Evolutionary conservation across 83 land plant species (phyloP), one percentile per base, ranked within the genome.

Genomic region (Diphasiastrum complanatum): DNA sequence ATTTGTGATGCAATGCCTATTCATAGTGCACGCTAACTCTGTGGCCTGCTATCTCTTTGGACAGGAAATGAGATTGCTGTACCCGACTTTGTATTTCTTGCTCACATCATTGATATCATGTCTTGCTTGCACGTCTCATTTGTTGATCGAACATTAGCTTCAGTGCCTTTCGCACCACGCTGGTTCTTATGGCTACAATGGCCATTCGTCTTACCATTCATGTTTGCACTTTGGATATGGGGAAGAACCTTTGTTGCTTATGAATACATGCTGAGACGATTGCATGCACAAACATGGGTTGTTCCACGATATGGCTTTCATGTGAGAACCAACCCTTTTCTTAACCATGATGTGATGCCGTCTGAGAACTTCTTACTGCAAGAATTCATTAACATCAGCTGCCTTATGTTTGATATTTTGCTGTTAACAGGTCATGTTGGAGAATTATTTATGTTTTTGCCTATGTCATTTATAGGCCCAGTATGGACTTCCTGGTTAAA

Each of bases 271-370:
- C 18, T 75, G 14, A 24, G 36, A 8, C 25, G 26, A 2, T 30
- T 71, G 43, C 33, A 45, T 6, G 47, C 60, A 0, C 41, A 75
- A 46, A 71, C 75, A 10, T 64, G 79, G 75, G 79, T 61, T 1
- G 25, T 75, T 24, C 77, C 79, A 27, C 59, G 76, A 40, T 58
- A 52, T 52, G 79, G 70, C 25, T 75, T 75, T 61, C 79, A 75
- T 65, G 79, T 75, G 11, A 47, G 22, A 22, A 20, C 28, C 22
- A 12, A n/a, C 26, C n/a, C n/a, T n/a, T n/a, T n/a, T n/a, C n/a
- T n/a, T n/a, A n/a, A n/a, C n/a, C n/a, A n/a, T n/a, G n/a, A n/a
- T n/a, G n/a, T n/a, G n/a, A n/a, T n/a, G n/a, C n/a, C n/a, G n/a
- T n/a, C n/a, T n/a, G n/a, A n/a, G n/a, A n/a, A n/a, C n/a, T n/a